phyloP scores from a whole-genome alignment of 2,329 filamentous ascomycete species.

The Sphaerostilbella broomeana region DNA sequence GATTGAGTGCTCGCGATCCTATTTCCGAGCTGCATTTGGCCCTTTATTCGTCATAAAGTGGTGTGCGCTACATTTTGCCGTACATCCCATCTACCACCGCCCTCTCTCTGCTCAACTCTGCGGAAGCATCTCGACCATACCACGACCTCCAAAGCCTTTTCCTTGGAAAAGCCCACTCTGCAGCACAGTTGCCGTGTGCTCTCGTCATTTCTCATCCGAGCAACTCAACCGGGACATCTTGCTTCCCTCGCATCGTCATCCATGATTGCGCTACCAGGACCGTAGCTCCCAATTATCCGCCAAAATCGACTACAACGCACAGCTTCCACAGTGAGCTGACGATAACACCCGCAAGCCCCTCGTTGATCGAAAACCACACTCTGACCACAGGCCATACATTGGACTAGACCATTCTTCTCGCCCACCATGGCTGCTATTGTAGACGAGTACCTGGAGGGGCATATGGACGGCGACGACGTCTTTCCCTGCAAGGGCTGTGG shows the following conservation, averaged over 20 bases:
- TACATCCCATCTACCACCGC: too few relatives aligned
- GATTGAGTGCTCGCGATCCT: too few relatives aligned
- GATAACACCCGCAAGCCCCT: conserved; percentile 1
- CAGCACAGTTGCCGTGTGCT: too few relatives aligned
- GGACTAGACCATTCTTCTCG: background rate
- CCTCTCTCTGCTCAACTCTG: too few relatives aligned
- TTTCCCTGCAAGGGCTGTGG: conserved; percentile 91
- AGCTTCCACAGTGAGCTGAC: conserved; percentile 7
- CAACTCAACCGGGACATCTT: background rate
- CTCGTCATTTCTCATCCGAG: background rate
- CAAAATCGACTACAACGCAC: background rate
- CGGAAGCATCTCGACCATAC: too few relatives aligned
- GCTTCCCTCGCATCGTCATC: conserved; percentile 8
- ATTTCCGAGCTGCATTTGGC: too few relatives aligned
- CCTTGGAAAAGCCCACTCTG: too few relatives aligned
- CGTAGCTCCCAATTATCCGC: conserved; percentile 7
- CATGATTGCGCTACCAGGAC: conserved; percentile 9
- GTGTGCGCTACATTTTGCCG: too few relatives aligned
- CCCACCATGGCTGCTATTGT: conserved; percentile 42
- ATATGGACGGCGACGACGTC: conserved; percentile 72
- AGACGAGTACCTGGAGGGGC: conserved; percentile 56
- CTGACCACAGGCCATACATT: conserved; percentile 8
- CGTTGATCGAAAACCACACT: conserved; percentile 6
- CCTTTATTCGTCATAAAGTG: too few relatives aligned
- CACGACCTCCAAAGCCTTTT: too few relatives aligned